Base-by-base conservation (phyloP, 768 basidiomycete species). In the Auriscalpium orientale region DNA sequence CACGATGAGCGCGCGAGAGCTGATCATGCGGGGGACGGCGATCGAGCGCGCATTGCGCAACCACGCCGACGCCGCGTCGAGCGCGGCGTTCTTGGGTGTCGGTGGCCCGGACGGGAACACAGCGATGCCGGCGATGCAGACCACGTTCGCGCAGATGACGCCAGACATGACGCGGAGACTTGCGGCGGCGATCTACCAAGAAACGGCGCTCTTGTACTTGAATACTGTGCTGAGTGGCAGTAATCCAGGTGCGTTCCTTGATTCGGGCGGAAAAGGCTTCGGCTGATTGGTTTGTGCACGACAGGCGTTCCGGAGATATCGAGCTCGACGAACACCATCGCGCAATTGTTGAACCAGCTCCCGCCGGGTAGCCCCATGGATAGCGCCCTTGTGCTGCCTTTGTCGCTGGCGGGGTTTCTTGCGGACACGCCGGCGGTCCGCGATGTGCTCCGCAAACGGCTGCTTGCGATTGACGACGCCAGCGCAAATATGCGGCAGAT, bases 1-100 rank as follows among this genome's bases (percentile, higher is more conserved):
- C 46, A 78, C 80, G 37, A 74, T 92, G 57, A 90, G 87, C 69
- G 77, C 81, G 68, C 80, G 84, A 56, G 88, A 90, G 61, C 79
- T 92, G 36, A 78, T 91, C 56, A 76, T 81, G 40, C 79, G 85
- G n/a, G 89, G 86, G 50, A 82, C 84, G 57, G 74, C 72, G 45
- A 83, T 91, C 61, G 87, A 91, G 71, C 79, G 80, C 61, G 78
- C 79, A 56, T 76, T 91, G 47, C 75, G 77, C 28, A 75, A 76
- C 59, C 72, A 74, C 51, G 70, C 66, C 65, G 68, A 54, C 59
- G 65, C 50, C 70, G 68, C 46, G 74, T 76, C 49, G 62, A 64
- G 22, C 71, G 70, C 78, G 33, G 77, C 80, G 53, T 76, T 77
- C 28, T 47, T 28, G 28, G n/a, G 34, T 3, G 35, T 51, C 49